These are phyloP conservation scores for Ogataea pilisensis DNA, from an alignment of 805 yeast genomes.

Conservation along the genomic window DNA sequence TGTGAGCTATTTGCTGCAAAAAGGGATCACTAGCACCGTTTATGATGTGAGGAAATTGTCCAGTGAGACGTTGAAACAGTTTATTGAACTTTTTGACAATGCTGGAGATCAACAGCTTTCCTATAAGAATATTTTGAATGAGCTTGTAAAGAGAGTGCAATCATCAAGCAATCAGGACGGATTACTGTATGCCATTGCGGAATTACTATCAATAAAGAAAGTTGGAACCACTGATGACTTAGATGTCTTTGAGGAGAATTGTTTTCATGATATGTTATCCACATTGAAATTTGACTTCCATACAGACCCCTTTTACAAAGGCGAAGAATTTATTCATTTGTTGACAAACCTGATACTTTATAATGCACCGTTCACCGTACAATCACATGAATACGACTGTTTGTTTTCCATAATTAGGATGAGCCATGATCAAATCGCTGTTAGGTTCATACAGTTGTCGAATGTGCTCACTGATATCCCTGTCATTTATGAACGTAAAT, in stretches of 20 bases:
- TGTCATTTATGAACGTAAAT: constrained; percentile 20
- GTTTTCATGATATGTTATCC: constrained; percentile 7
- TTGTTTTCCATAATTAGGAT: constrained; percentile 29
- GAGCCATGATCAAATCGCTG: constrained; percentile 17
- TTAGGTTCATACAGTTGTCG: constrained; percentile 31
- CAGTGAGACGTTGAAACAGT: constrained; percentile 31
- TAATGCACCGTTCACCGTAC: constrained; percentile 1
- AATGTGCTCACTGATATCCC: constrained; percentile 11
- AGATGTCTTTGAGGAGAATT: not conserved
- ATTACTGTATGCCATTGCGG: constrained; percentile 21
- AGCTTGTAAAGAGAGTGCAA: not conserved
- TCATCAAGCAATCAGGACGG: constrained; percentile 6
- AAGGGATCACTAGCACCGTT: constrained; percentile 35
- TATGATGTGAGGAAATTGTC: constrained; percentile 40
- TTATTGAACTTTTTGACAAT: constrained; percentile 9
- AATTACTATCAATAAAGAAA: constrained; percentile 9
- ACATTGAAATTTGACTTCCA: constrained; percentile 31
- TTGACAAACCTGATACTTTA: constrained; percentile 8
- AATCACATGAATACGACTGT: constrained; percentile 15
- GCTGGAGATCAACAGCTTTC: not conserved
- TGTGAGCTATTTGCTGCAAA: constrained; percentile 28
- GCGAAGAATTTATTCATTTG: constrained; percentile 34
- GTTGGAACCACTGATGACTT: not conserved
- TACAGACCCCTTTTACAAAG: constrained; percentile 30
- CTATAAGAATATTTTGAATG: not conserved